Evolutionary conservation across 2,329 filamentous ascomycete genomes (phyloP).

Genomic region (Aspergillus fischeri): DNA sequence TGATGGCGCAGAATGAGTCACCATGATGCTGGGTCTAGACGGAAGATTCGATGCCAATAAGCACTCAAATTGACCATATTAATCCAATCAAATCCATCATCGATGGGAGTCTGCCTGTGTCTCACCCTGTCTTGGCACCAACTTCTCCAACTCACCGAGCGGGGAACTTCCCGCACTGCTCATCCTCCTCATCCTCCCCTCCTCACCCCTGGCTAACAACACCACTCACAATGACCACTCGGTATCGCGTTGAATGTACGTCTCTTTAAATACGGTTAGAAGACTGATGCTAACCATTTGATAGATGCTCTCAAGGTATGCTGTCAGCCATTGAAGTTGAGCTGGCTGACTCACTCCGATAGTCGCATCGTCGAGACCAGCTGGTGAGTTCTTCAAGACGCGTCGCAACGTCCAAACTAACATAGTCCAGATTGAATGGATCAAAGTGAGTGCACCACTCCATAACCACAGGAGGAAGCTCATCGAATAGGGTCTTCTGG

Average conservation of each 20-base stretch:
- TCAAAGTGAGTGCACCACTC: constrained; percentile 58
- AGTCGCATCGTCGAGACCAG: constrained; percentile 88
- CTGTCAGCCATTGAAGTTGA: constrained; percentile 6
- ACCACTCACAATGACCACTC: constrained; percentile 40
- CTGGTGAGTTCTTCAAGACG: constrained; percentile 52
- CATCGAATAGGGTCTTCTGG: constrained; percentile 61
- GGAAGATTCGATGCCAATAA: neutral
- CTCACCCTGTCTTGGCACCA: neutral
- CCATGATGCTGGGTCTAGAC: neutral
- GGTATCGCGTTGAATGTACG: constrained; percentile 66
- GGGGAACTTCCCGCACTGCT: neutral
- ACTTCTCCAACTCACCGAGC: neutral
- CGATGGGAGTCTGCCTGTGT: no score
- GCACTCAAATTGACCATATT: neutral
- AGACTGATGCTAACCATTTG: neutral
- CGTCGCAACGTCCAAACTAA: neutral
- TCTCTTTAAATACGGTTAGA: constrained; percentile 5
- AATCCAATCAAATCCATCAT: neutral
- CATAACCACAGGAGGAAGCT: constrained; percentile 11
- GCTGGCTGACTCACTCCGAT: neutral
- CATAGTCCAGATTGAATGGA: constrained; percentile 69
- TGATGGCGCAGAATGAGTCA: constrained; percentile 1
- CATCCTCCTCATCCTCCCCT: neutral
- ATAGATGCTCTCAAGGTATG: constrained; percentile 62
- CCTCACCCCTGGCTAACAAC: neutral